phyloP scores from a whole-genome alignment of 139 green algal species.

The Tetratostichococcus sp. region DNA sequence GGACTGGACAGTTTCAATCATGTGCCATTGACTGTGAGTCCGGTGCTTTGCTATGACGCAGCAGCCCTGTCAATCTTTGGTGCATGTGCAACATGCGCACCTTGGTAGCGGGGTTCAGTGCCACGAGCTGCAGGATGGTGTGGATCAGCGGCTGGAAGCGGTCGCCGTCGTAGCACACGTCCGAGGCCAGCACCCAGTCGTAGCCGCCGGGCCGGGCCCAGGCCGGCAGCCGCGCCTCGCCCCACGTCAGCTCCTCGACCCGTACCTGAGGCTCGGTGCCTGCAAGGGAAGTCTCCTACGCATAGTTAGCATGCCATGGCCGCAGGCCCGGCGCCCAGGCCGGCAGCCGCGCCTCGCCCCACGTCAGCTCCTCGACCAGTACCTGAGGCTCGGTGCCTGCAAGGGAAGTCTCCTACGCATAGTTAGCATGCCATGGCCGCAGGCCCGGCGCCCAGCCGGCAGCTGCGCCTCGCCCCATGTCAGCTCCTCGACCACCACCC shows the following conservation, averaged over 20 bases:
- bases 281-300: no score
- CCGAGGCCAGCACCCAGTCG: background rate
- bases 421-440: background rate
- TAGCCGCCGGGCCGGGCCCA: background rate
- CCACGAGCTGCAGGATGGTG: background rate
- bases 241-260: background rate
- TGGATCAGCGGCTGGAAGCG: conserved; percentile 2
- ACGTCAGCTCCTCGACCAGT: background rate
- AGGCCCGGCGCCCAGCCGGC: no score
- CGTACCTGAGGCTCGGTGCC: no score
- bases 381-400: no score
- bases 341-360: background rate
- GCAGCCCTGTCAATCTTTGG: no score
- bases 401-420: no score
- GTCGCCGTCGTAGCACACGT: conserved; percentile 7
- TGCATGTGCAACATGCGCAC: background rate
- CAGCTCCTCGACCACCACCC: background rate
- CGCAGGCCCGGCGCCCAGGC: no score
- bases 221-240: background rate
- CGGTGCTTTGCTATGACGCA: no score
- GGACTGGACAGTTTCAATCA: no score
- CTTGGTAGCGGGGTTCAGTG: background rate
- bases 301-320: background rate
- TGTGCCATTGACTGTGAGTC: no score
- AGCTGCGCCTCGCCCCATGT: background rate